Evolutionary conservation across 2,329 filamentous ascomycete species (phyloP).

Genomic region (Dactylellina cionopaga): DNA sequence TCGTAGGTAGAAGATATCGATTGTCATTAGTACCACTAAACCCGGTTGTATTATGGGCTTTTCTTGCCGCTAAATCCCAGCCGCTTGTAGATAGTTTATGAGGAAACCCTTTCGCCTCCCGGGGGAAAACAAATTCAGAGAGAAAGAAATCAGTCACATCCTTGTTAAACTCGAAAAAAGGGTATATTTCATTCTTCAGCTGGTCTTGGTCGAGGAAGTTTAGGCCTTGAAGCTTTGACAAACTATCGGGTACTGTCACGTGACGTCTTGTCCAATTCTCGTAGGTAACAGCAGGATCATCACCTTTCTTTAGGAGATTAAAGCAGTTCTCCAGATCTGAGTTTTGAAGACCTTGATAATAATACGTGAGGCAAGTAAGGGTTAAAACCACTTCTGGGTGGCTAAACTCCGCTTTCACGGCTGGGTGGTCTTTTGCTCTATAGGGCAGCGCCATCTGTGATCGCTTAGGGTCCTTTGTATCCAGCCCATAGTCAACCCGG

Average conservation of each 20-base stretch:
- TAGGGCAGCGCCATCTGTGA: constrained; percentile 69
- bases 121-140: constrained; percentile 68
- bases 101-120: constrained; percentile 71
- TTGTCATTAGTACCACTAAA: constrained; percentile 78
- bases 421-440: constrained; percentile 69
- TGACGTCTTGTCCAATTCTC: constrained; percentile 62
- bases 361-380: constrained; percentile 69
- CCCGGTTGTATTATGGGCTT: constrained; percentile 66
- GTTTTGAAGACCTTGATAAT: constrained; percentile 67
- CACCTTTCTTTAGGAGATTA: constrained; percentile 64
- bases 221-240: constrained; percentile 61
- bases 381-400: constrained; percentile 71
- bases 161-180: constrained; percentile 66
- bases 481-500: constrained; percentile 72
- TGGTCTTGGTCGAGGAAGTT: constrained; percentile 23
- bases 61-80: constrained; percentile 69
- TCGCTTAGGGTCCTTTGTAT: constrained; percentile 62
- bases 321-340: constrained; percentile 66
- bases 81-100: constrained; percentile 73
- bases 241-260: constrained; percentile 57
- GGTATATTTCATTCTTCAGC: constrained; percentile 67
- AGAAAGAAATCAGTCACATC: constrained; percentile 73
- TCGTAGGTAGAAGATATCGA: constrained; percentile 67
- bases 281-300: constrained; percentile 68
- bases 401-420: constrained; percentile 68